Evolutionary conservation across 2,329 filamentous ascomycete species (phyloP), one percentile per base, ranked within the genome.

Genomic region (Microthyrium microscopicum): DNA sequence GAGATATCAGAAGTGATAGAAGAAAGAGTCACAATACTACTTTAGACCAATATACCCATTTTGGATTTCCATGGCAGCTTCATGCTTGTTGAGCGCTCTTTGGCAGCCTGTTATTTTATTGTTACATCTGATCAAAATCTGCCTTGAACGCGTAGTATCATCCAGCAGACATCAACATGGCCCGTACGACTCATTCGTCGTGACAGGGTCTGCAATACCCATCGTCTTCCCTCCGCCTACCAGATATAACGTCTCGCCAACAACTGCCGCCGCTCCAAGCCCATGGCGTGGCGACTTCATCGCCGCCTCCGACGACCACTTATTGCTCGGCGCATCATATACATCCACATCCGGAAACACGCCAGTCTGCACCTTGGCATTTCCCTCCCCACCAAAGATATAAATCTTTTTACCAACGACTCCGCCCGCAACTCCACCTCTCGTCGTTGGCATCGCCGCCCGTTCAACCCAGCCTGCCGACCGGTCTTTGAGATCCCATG

Each of bases 211-310:
- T 8, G 17, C 12, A 16, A 16, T 11, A 15, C 26, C 26, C 19
- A 41, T 35, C 16, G 32, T n/a, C 13, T 42, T 20, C 7, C 43
- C 45, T 18, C 46, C 46, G 15, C 44, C 46, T 7, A 45, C 45
- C 11, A 49, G 32, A 37, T 50, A 49, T 3, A 49, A 33, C 12
- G 28, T 41, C 1, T 40, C 31, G 7, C 36, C 34, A 3, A 48
- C 41, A 5, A 40, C 42, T 5, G 44, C 45, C 12, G 44, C 46
- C 17, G 12, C 12, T 35, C 40, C 43, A 2, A 42, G 42, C 2
- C 47, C 47, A 39, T 50, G 47, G 29, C 45, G 40, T 7, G 47
- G 42, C 15, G 45, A n/a, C 19, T 26, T 36, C 44, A 50, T 48
- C 2, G 17, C 32, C 2, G 30, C 39, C 9, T 35, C 21, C 21